Evolutionary conservation across 768 basidiomycete genomes (phyloP), one percentile per base, ranked within the genome.

Genomic region (Naganishia antarctica): DNA sequence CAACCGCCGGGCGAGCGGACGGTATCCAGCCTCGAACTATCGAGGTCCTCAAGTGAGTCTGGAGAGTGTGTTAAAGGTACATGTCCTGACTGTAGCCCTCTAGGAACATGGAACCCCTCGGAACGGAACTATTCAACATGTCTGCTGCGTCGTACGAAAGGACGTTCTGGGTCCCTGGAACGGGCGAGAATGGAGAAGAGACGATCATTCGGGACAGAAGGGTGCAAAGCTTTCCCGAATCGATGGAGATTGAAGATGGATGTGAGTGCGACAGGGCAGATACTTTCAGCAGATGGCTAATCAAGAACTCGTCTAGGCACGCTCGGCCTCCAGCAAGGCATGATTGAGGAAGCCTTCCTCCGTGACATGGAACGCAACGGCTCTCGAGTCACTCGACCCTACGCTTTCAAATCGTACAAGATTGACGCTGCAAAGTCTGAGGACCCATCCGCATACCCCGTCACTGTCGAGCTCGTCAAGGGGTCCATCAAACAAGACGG

Each of bases 291-390:
- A 4, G 1, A 11, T 47, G 26, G 28, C 13, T 23, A 11, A 6
- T 25, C 6, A 5, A 34, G 50, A 40, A 21, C 21, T 45, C 23
- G 18, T 43, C n/a, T n/a, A 64, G 31, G 49, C 43, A 47, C 63
- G 23, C 31, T 58, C 21, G 51, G 51, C 23, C 28, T 51, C n/a
- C 45, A 43, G 21, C 47, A 53, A 60, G 66, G 67, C 40, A 64
- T 68, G 67, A 68, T 68, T 50, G 67, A 68, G 45, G 63, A 65
- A 29, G 67, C 67, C 23, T 68, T 68, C 60, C 37, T 68, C 3
- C 31, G 67, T 16, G 67, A 68, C 26, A 63, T 68, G 62, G 67
- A 68, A 16, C 43, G 59, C 18, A 60, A 65, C 44, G 67, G 62
- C 16, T 64, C 65, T 11, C 60, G 60, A n/a, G 64, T 63, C 43